Evolutionary conservation across 495 filamentous ascomycete species (phyloP).

Genomic region (Halenospora varia): DNA sequence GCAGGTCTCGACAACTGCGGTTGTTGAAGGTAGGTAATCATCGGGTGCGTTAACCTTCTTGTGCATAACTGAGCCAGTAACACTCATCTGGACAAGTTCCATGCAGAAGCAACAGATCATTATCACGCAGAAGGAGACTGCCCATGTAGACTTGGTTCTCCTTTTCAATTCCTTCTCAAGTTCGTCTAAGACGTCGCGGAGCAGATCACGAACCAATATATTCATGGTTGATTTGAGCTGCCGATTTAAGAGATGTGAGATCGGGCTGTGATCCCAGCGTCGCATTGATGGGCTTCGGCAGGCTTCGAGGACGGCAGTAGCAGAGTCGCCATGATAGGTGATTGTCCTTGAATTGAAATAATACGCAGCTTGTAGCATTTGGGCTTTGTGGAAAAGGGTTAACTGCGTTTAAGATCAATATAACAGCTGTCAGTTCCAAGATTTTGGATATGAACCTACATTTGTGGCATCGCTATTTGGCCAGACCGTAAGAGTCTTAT

Average conservation of each 20-base stretch:
- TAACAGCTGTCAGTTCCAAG: too few relatives aligned
- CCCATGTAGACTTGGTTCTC: constrained; percentile 4
- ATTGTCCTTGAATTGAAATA: not conserved
- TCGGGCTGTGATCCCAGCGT: not conserved
- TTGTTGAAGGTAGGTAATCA: not conserved
- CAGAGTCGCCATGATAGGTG: not conserved
- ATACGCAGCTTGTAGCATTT: constrained; percentile 2
- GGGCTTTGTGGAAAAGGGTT: constrained; percentile 6
- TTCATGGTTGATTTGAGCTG: constrained; percentile 10
- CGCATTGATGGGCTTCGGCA: not conserved
- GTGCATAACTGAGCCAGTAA: constrained; percentile 6
- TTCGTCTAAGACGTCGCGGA: constrained; percentile 7
- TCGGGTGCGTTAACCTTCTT: not conserved
- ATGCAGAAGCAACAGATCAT: constrained; percentile 10
- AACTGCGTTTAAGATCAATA: too few relatives aligned
- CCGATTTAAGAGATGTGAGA: constrained; percentile 4
- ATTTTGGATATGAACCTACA: too few relatives aligned
- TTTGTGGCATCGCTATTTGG: not conserved
- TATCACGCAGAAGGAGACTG: constrained; percentile 5
- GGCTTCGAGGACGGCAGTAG: not conserved
- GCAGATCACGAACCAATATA: not conserved
- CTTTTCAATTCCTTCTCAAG: constrained; percentile 10
- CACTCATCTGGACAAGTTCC: constrained; percentile 7
- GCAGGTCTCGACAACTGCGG: constrained; percentile 2
- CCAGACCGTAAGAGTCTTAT: constrained; percentile 2